These are phyloP conservation scores for Paraurostyla sp. DNA, from an alignment of 73 alveolate genomes.

Conservation along the genomic window DNA sequence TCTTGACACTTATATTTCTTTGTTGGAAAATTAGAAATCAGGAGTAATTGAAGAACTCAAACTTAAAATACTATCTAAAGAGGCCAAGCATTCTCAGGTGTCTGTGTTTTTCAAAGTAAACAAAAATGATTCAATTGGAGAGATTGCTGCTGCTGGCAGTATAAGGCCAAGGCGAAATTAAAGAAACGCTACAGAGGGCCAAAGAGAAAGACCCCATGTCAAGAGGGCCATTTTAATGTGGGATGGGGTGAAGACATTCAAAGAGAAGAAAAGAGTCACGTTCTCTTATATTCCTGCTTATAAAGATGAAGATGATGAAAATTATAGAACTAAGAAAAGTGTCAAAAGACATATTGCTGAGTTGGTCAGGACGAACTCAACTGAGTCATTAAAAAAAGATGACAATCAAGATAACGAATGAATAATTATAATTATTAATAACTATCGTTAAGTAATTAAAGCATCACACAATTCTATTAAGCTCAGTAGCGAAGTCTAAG, in stretches of 20 bases:
- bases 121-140: not conserved
- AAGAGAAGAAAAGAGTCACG: conserved; percentile 14
- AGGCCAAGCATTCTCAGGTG: conserved; percentile 1
- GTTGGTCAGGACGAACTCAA: not conserved
- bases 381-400: not conserved
- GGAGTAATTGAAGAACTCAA: conserved; percentile 12
- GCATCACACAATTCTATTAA: conserved; percentile 47
- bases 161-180: not conserved
- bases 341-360: not conserved
- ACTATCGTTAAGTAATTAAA: not conserved
- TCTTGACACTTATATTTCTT: conserved; percentile 5
- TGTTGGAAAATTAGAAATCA: not conserved
- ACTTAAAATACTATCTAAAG: conserved; percentile 10
- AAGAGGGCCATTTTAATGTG: conserved; percentile 30
- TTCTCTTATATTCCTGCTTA: conserved; percentile 40
- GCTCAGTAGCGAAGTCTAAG: conserved; percentile 69
- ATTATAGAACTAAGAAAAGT: not conserved
- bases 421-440: not conserved
- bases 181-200: not conserved
- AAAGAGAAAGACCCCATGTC: not conserved
- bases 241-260: not conserved
- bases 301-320: conserved; percentile 50
- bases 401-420: too few species aligned
- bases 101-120: conserved; percentile 43
- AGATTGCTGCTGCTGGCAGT: not conserved